Evolutionary conservation across 495 filamentous ascomycete species (phyloP).

Genomic region (Diplogelasinospora grovesii): DNA sequence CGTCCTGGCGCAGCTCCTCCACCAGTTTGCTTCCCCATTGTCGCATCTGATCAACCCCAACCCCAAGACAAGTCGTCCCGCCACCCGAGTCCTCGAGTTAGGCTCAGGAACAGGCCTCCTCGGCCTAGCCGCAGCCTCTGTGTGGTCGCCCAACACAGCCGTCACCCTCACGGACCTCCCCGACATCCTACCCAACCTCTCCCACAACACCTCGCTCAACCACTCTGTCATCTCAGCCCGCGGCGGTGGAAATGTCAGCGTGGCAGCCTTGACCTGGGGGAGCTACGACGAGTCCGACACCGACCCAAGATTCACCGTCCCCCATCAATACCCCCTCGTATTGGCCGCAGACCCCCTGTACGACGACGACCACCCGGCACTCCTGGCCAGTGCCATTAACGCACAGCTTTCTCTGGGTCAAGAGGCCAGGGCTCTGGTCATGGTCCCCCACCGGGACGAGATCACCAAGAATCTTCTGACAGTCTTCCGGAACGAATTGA

Average conservation of each 20-base stretch:
- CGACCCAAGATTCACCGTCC: slow-evolving; percentile 24
- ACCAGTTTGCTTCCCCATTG: slow-evolving; percentile 30
- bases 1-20: slow-evolving; percentile 71
- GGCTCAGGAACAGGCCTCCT: slow-evolving; percentile 61
- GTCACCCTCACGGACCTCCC: slow-evolving; percentile 44
- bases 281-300: slow-evolving; percentile 19
- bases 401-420: slow-evolving; percentile 28
- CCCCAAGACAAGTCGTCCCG: slow-evolving; percentile 3
- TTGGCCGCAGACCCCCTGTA: slow-evolving; percentile 42
- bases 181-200: slow-evolving; percentile 37
- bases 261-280: slow-evolving; percentile 38
- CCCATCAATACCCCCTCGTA: slow-evolving; percentile 24
- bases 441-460: slow-evolving; percentile 40
- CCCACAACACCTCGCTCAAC: slow-evolving; percentile 34
- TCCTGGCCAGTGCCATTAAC: slow-evolving; percentile 36
- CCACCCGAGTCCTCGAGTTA: slow-evolving; percentile 46
- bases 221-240: slow-evolving; percentile 20
- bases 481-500: slow-evolving; percentile 22
- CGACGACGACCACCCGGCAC: slow-evolving; percentile 40
- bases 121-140: slow-evolving; percentile 43
- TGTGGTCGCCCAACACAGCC: slow-evolving; percentile 32
- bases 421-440: slow-evolving; percentile 34
- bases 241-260: slow-evolving; percentile 31
- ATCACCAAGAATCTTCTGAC: slow-evolving; percentile 29
- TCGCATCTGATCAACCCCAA: slow-evolving; percentile 26